Percentiles rank a stretch among this genome's conserved stretches.
phyloP scores from a whole-genome alignment of 139 green algal genomes.

The Pseudopediastrum boryanum region DNA sequence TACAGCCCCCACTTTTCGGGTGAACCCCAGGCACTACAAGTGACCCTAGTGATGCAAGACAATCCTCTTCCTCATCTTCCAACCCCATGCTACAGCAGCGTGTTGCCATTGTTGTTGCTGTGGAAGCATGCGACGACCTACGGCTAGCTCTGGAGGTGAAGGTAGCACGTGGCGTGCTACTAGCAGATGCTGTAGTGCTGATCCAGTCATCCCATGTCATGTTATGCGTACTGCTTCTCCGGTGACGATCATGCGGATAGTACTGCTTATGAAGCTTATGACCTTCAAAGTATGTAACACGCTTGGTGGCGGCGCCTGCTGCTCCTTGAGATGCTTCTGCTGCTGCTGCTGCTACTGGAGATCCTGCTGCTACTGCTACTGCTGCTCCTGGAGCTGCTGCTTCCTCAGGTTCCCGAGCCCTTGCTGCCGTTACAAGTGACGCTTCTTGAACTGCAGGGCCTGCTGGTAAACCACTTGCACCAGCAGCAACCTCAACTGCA shows the following conservation, averaged over 20 bases:
- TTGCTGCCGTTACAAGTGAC: neutral
- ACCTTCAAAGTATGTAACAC: neutral
- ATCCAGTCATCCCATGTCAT: slow-evolving; percentile 28
- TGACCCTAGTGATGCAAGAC: neutral
- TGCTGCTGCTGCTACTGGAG: neutral
- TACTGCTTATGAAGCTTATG: slow-evolving; percentile 11
- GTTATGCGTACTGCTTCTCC: slow-evolving; percentile 7
- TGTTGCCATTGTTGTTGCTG: neutral
- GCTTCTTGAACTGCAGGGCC: neutral
- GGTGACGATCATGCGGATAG: slow-evolving; percentile 4
- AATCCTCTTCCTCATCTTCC: neutral
- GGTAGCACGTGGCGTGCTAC: neutral
- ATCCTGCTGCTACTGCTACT: slow-evolving; percentile 1
- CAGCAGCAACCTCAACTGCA: neutral
- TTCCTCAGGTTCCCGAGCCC: neutral
- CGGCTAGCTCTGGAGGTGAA: neutral
- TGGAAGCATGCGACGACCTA: neutral
- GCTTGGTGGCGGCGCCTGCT: neutral
- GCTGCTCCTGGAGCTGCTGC: neutral
- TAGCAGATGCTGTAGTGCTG: neutral
- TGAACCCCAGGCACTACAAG: no score
- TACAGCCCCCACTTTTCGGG: no score
- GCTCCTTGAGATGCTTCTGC: neutral
- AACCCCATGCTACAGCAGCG: neutral
- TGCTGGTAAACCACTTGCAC: neutral